These are phyloP conservation scores for Elongisporangium prolatum DNA, from an alignment of 352 stramenopile species.

Conservation along the genomic window DNA sequence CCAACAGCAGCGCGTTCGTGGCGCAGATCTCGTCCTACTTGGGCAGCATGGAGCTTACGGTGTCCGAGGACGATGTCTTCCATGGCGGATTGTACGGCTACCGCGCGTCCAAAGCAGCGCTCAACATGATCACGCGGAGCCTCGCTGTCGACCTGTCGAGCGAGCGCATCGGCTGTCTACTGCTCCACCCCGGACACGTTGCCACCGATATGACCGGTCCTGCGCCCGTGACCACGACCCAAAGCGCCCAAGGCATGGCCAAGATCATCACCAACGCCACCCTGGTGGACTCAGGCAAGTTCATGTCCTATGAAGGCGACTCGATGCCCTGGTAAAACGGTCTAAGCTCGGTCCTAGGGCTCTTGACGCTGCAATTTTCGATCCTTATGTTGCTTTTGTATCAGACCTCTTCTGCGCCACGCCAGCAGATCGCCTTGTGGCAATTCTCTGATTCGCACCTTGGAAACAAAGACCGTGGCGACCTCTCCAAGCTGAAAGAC, in stretches of 20 bases:
- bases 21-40: conserved; percentile 57
- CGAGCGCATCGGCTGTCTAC: conserved; percentile 51
- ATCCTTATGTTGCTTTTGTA: too few relatives aligned
- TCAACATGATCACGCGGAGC: conserved; percentile 74
- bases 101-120: conserved; percentile 70
- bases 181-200: conserved; percentile 64
- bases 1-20: conserved; percentile 35
- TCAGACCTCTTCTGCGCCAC: too few relatives aligned
- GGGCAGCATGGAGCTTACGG: conserved; percentile 32
- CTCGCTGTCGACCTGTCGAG: conserved; percentile 40
- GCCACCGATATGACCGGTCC: conserved; percentile 49
- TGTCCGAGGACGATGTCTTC: conserved; percentile 23
- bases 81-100: conserved; percentile 70
- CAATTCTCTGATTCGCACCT: not conserved
- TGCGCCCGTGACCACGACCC: conserved; percentile 20
- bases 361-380: too few relatives aligned
- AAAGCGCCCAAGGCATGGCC: conserved; percentile 45
- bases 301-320: conserved; percentile 49
- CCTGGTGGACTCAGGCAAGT: conserved; percentile 43
- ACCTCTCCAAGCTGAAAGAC: conserved; percentile 13
- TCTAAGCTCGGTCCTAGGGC: too few relatives aligned
- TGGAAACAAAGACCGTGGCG: not conserved
- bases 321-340: conserved; percentile 57
- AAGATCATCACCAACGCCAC: conserved; percentile 50
- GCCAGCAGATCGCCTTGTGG: not conserved